Base-by-base conservation (phyloP, 371 early-diverging fungal species). In the Nematocida parisii region DNA sequence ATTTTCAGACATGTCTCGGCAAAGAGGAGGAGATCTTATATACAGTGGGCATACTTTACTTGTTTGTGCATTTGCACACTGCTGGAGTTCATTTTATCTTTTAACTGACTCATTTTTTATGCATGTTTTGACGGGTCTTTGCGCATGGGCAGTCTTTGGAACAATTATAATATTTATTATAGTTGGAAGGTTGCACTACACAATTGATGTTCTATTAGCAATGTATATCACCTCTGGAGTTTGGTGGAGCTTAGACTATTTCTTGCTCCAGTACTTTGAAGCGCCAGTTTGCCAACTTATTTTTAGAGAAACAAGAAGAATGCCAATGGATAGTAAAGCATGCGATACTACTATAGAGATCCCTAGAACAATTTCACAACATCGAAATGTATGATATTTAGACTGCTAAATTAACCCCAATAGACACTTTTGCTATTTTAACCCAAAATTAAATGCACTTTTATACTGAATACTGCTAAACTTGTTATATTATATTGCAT, bases 41-140 rank as follows among this genome's bases (percentile, higher is more conserved):
- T 77, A 20, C 71, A 77, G 80, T 45, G 80, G 80, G 20, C 80
- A 77, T 40, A 77, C 80, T 70, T 39, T 77, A 40, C 80, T 77
- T 54, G 40, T 67, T 7, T 47, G 50, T 15, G 20, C 52, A 1
- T 77, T 77, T 77, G 80, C 80, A 1, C 80, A 77, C 40, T 50
- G 56, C 66, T 77, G 80, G 80, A 52, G 55, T 15, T 77, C 80
- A 18, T 77, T 77, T 54, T 77, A 77, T 68, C 58, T 77, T 7
- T 5, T 77, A 18, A 77, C 22, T 18, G 80, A 77, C 61, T 57
- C 54, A 27, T 77, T 67, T 54, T 5, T 2, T 20, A 7, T 77
- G 39, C 80, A 75, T 27, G 40, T 81, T 22, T 52, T 75, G 20
- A 20, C 70, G 4, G 58, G 13, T 24, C 9, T 75, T 1, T 7